Evolutionary conservation across 257 asterid species (phyloP).

Genomic region (Rubia yunnanensis): DNA sequence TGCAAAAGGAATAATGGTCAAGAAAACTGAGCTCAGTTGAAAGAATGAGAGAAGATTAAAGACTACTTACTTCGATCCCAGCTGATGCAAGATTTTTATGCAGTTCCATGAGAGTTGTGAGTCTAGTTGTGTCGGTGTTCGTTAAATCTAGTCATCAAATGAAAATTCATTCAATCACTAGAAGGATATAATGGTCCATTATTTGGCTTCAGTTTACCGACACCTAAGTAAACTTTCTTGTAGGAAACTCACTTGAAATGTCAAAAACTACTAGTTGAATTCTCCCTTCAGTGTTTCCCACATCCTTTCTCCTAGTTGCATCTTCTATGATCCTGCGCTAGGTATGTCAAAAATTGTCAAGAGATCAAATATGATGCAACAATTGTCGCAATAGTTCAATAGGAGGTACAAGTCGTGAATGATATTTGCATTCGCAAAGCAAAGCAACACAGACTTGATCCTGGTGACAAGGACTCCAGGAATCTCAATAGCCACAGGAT

Average conservation of each 20-base stretch:
- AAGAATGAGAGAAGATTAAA: neutral
- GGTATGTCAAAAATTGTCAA: neutral
- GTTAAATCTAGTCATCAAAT: constrained; percentile 18
- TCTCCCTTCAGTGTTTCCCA: constrained; percentile 11
- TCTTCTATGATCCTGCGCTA: constrained; percentile 12
- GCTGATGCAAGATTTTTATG: constrained; percentile 13
- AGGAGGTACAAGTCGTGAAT: constrained; percentile 15
- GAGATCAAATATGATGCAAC: neutral
- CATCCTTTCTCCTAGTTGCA: constrained; percentile 9
- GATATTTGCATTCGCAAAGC: constrained; percentile 30
- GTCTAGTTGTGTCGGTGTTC: constrained; percentile 27
- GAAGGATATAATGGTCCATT: neutral
- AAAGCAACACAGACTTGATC: constrained; percentile 26
- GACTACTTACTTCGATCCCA: constrained; percentile 23
- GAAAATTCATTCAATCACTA: neutral
- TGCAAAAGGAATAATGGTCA: constrained; percentile 10
- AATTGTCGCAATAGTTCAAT: neutral
- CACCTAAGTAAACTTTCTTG: neutral
- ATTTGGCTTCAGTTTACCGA: neutral
- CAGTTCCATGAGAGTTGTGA: constrained; percentile 25
- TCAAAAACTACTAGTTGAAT: constrained; percentile 24
- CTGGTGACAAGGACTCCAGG: constrained; percentile 29
- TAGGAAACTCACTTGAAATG: constrained; percentile 27
- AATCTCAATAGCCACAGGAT: constrained; percentile 23
- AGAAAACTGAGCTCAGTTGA: neutral